phyloP scores from a whole-genome alignment of 371 early-diverging fungal species.

The Globomyces sp. region DNA sequence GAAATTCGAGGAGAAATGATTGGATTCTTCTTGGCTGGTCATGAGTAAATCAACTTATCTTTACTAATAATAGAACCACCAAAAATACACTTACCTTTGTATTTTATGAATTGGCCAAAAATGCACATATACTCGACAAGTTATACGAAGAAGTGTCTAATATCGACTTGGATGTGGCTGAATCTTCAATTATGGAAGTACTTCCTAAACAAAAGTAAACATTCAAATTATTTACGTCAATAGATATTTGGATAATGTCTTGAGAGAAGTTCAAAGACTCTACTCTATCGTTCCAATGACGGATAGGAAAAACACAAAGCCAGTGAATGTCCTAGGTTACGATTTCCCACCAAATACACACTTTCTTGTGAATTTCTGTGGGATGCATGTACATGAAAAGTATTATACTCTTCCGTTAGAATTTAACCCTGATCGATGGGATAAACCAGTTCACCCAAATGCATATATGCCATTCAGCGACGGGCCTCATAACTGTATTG shows the following conservation, averaged over 20 bases:
- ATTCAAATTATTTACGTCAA: background rate
- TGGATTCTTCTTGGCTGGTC: slow-evolving; percentile 43
- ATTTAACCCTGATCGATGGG: slow-evolving; percentile 44
- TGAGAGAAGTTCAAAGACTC: slow-evolving; percentile 28
- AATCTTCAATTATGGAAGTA: slow-evolving; percentile 20
- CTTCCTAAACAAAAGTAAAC: slow-evolving; percentile 21
- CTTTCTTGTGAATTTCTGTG: slow-evolving; percentile 16
- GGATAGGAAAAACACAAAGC: background rate
- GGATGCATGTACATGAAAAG: slow-evolving; percentile 26
- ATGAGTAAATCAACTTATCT: slow-evolving; percentile 21
- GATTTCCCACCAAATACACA: slow-evolving; percentile 20
- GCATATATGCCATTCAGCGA: slow-evolving; percentile 41
- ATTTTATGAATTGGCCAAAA: slow-evolving; percentile 21
- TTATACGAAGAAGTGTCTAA: slow-evolving; percentile 27
- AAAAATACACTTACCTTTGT: slow-evolving; percentile 32
- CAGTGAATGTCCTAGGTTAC: background rate
- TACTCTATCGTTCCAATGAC: background rate
- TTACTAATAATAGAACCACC: slow-evolving; percentile 26
- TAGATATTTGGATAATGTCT: slow-evolving; percentile 29
- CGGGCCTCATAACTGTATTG: slow-evolving; percentile 36
- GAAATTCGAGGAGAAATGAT: slow-evolving; percentile 41
- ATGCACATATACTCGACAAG: slow-evolving; percentile 29
- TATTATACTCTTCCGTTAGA: slow-evolving; percentile 31
- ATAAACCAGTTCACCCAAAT: slow-evolving; percentile 9
- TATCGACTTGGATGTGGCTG: background rate